Evolutionary conservation across 306 rosid genomes (phyloP), one percentile per base, ranked within the genome.

Genomic region (Vigna trinervia): DNA sequence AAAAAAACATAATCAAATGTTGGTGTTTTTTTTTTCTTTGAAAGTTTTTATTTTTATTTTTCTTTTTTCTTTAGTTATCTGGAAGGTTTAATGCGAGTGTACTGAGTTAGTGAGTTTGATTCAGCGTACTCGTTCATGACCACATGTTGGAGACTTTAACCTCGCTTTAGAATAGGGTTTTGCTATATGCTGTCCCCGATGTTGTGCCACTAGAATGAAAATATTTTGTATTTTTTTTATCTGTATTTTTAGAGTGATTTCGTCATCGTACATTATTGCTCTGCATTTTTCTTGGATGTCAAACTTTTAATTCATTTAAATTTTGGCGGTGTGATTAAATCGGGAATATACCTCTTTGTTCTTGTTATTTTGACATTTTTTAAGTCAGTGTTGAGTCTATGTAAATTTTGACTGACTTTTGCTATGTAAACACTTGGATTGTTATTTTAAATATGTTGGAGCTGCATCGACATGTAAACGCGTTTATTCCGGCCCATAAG

Each of bases 351-450:
- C 32, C 11, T 4, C 6, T 38, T 5, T 73, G 62, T 48, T 67
- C 20, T 48, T 36, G 41, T 36, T 6, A 36, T 36, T 36, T 36
- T 36, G 41, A 36, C 41, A 36, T 36, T 36, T 36, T 36, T 34
- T 34, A 34, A 1, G 15, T 22, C 56, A 73, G 8, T 36, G 14
- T 53, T 22, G 4, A 7, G 54, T 56, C 15, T 41, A 4, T 57
- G 78, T 41, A 22, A 43, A 41, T 39, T 34, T 48, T 12, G 15
- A 62, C 53, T 60, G 59, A 4, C 1, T 45, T 38, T 45, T 74
- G 47, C 61, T 30, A 17, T 74, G 12, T 73, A 41, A 41, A 5
- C 34, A 17, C 48, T 30, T 75, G 71, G 14, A 30, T 62, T 47
- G 38, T 43, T 46, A 12, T 45, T 3, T 74, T 43, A 30, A 41